Conservation (phyloP, 2,329 filamentous ascomycete genomes). For the Alternaria alternata region DNA sequence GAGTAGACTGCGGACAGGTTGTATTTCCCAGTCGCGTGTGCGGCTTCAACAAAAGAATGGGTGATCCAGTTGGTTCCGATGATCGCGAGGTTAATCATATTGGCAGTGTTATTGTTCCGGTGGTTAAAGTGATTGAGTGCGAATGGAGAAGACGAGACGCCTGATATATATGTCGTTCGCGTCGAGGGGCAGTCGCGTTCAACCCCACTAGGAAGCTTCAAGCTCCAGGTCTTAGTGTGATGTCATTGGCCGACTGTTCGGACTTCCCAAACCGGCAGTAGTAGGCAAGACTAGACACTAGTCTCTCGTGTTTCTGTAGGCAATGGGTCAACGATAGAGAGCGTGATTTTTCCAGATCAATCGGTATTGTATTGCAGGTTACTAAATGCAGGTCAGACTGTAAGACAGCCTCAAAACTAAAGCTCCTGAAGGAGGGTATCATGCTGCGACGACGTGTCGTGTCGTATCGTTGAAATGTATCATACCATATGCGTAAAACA, state of each 20-base stretch:
- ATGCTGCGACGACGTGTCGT: constrained; percentile 39
- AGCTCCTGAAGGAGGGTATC: constrained; percentile 48
- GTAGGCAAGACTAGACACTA: constrained; percentile 3
- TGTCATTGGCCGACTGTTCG: constrained; percentile 30
- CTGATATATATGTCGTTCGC: background rate
- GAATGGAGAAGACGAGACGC: background rate
- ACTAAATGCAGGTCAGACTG: constrained; percentile 7
- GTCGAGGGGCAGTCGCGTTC: constrained; percentile 16
- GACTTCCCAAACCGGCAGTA: constrained; percentile 22
- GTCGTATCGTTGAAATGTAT: constrained; percentile 41
- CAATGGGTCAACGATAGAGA: background rate
- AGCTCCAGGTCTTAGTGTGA: constrained; percentile 14
- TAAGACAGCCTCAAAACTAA: constrained; percentile 23
- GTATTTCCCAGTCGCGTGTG: constrained; percentile 55
- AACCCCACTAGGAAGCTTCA: constrained; percentile 23
- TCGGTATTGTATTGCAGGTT: constrained; percentile 13
- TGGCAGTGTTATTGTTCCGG: constrained; percentile 7
- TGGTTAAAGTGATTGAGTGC: background rate
- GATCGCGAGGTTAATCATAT: constrained; percentile 54
- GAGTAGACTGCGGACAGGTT: constrained; percentile 58
- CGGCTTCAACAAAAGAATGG: constrained; percentile 56
- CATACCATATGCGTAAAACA: constrained; percentile 33
- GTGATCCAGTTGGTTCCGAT: constrained; percentile 62
- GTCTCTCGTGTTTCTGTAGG: background rate
- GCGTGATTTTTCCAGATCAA: background rate